Evolutionary conservation across 139 green algal genomes (phyloP).

Genomic region (Closterium sp.): DNA sequence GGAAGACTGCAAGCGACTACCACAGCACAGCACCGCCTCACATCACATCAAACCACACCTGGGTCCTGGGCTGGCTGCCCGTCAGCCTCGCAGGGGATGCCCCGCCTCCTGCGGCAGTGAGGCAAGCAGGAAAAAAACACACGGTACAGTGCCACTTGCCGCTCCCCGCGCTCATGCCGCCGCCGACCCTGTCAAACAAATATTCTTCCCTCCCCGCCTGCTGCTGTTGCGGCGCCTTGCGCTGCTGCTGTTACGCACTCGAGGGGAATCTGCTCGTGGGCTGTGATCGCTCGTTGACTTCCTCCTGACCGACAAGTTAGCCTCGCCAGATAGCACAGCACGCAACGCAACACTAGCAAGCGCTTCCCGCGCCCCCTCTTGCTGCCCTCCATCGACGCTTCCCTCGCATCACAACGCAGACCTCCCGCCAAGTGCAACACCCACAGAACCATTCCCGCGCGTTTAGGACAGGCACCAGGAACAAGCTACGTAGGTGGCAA

Average conservation of each 20-base stretch:
- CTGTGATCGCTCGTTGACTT: background rate
- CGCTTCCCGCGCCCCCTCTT: background rate
- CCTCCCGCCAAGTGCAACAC: background rate
- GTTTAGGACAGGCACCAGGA: background rate
- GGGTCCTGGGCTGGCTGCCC: background rate
- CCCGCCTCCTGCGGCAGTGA: background rate
- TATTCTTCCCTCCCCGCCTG: background rate
- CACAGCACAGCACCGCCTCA: too few relatives aligned
- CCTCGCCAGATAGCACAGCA: background rate
- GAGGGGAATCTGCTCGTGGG: background rate
- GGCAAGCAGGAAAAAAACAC: too few relatives aligned
- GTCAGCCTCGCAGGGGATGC: background rate
- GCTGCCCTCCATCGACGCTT: background rate
- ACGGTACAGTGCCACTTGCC: too few relatives aligned
- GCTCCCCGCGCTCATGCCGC: background rate
- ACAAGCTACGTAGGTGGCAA: too few relatives aligned
- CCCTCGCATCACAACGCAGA: background rate
- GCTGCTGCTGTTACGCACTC: background rate
- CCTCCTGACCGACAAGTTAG: background rate
- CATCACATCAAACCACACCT: too few relatives aligned
- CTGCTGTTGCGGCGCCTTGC: too few relatives aligned
- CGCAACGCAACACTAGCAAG: background rate
- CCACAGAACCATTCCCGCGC: background rate
- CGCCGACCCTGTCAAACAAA: background rate
- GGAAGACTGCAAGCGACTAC: background rate